Base-by-base conservation (phyloP, 2,329 filamentous ascomycete species). In the Lecanosticta acicola region DNA sequence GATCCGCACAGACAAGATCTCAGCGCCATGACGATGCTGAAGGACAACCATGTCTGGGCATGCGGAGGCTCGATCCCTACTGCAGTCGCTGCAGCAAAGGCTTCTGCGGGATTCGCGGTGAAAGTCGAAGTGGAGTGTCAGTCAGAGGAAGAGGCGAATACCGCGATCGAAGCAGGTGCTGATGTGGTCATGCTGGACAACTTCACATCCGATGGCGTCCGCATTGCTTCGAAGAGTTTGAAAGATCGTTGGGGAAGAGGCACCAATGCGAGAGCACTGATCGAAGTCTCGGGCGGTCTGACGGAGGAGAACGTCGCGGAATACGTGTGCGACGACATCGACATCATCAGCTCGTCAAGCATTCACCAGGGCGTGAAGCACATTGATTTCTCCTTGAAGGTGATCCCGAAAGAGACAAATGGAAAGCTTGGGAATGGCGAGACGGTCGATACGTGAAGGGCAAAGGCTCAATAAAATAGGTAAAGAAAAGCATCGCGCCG, bases 131-230 rank as follows among this genome's bases (percentile, higher is more conserved):
- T 98, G 18, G 91, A 98, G 73, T 93, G 93, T 38, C 87, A 91
- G 71, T 85, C 76, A 59, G 83, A 95, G 68, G 81, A 77, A 35
- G 89, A 95, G 70, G 93, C 93, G 0, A 83, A 96, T 65, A 88
- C 94, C 69, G 93, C 93, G 0, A 90, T 96, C 59, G 79, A 73
- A 2, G 91, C 91, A 0, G 93, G 93, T 1, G 93, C 93, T 0
- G 91, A 98, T 66, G 83, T 98, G 16, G 83, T 98, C 51, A 98
- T 98, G 93, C 71, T 98, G 49, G 93, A 98, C 66, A 98, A 98
- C 67, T 98, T 97, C 63, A 83, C 81, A 0, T 81, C 84, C 1
- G 83, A 87, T 1, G 87, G 83, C 0, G 83, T 96, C 51, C 83
- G 81, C 64, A 68, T 76, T 7, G 88, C 88, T 1, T 87, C 91